Evolutionary conservation across 2,329 filamentous ascomycete species (phyloP), one percentile per base, ranked within the genome.

Genomic region (Stenocarpella maydis): DNA sequence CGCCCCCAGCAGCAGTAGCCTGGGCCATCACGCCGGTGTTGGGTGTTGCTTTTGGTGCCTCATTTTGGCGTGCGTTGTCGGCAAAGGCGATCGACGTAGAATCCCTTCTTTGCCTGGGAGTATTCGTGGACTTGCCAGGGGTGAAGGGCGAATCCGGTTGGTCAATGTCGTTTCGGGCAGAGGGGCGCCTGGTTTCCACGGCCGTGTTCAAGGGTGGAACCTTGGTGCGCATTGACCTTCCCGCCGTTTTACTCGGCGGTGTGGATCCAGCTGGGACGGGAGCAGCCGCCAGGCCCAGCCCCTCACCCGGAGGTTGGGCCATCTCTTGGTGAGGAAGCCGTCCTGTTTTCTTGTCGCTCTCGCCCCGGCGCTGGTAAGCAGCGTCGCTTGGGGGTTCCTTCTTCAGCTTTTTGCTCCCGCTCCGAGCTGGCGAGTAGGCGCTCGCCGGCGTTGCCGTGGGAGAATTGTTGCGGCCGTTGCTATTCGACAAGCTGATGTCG

Each of bases 321-420:
- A 58, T n/a, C 47, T 49, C 70, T 26, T 28, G 37, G 34, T 64
- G 67, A 21, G 37, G 39, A 21, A 39, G 14, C 4, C 43, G 49
- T 4, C 10, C 28, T 24, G 77, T 77, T 69, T 74, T 79, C 39
- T 79, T 80, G 66, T 85, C 84, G 3, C 81, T 80, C 37, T 84
- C 83, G n/a, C 75, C 76, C 43, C 83, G 80, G 28, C 77, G 76
- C 61, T 77, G 78, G 72, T 82, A 81, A 81, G 82, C 84, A 1
- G 81, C 78, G 60, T 89, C 86, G n/a, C 78, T 80, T 1, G 87
- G 86, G 0, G 85, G 87, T 2, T 87, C 83, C 71, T 90, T 90
- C 74, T 81, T 85, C 43, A 89, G 78, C 74, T 87, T 90, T 72
- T 88, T 88, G 74, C 87, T 90, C n/a, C 81, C 84, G 67, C 78